Evolutionary conservation across 306 rosid genomes (phyloP).

Genomic region (Glycyrrhiza uralensis): DNA sequence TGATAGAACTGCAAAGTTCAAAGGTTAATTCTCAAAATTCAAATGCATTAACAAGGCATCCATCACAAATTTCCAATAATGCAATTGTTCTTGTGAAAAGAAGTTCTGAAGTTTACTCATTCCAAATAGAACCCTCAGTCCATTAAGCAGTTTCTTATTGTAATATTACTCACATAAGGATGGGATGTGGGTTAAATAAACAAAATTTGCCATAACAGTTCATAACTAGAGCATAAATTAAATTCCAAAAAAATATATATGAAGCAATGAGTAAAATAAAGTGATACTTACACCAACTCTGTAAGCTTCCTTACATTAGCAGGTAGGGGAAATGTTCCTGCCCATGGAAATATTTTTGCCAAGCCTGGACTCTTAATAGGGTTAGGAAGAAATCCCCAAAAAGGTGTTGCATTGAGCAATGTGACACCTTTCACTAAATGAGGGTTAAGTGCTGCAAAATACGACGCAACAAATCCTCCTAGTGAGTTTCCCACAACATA

Average conservation of each 20-base stretch:
- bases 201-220: neutral
- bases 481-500: conserved; percentile 81
- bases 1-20: neutral
- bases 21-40: neutral
- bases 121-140: neutral
- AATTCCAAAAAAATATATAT: neutral
- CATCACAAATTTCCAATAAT: neutral
- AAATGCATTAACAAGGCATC: neutral
- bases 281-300: conserved; percentile 57
- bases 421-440: conserved; percentile 85
- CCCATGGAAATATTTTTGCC: conserved; percentile 69
- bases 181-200: neutral
- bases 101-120: neutral
- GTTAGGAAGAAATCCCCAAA: conserved; percentile 84
- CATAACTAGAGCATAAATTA: neutral
- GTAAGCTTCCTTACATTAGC: conserved; percentile 60
- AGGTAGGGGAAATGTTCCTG: conserved; percentile 80
- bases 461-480: conserved; percentile 79
- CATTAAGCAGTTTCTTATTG: neutral
- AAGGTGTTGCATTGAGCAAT: conserved; percentile 86
- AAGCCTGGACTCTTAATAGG: conserved; percentile 60
- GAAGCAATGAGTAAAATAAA: neutral
- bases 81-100: neutral
- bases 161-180: neutral
- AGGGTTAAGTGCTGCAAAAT: conserved; percentile 74